These are phyloP conservation scores for Maudiozyma humilis DNA, from an alignment of 1,139 yeast genomes.

Conservation along the genomic window DNA sequence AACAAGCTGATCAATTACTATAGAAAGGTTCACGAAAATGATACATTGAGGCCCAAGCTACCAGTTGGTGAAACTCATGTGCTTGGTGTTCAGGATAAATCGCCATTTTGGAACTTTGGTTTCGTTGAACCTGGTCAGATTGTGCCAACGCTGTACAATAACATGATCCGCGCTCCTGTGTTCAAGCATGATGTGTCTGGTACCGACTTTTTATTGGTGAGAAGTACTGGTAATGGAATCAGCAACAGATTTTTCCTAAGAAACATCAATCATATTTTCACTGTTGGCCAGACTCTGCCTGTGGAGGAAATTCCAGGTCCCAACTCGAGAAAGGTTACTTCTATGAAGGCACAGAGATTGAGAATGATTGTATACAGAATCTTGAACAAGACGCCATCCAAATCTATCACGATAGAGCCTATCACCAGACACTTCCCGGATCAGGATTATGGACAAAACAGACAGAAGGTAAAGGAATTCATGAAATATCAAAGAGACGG, in stretches of 20 bases:
- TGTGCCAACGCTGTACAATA: constrained; percentile 88
- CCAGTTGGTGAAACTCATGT: constrained; percentile 94
- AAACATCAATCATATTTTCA: constrained; percentile 61
- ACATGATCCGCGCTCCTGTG: constrained; percentile 87
- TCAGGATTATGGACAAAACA: constrained; percentile 93
- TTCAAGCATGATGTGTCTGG: constrained; percentile 71
- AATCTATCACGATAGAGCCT: constrained; percentile 77
- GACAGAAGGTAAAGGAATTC: constrained; percentile 91
- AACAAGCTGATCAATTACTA: constrained; percentile 88
- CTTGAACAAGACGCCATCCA: constrained; percentile 65
- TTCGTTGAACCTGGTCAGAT: constrained; percentile 90
- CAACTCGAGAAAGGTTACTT: constrained; percentile 90
- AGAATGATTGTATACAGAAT: constrained; percentile 92
- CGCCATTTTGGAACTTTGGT: constrained; percentile 98
- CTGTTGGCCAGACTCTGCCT: constrained; percentile 90
- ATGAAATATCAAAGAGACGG: constrained; percentile 97
- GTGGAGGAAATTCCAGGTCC: constrained; percentile 97
- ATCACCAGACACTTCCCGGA: constrained; percentile 92
- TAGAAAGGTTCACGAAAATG: constrained; percentile 75
- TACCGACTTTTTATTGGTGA: constrained; percentile 75
- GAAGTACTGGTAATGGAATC: constrained; percentile 72
- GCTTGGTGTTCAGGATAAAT: constrained; percentile 85
- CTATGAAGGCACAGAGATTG: constrained; percentile 81
- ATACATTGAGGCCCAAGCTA: constrained; percentile 77
- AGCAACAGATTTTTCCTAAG: constrained; percentile 53